These are phyloP conservation scores for Boechera divaricarpa DNA, from an alignment of 345 rosid species.

Conservation along the genomic window DNA sequence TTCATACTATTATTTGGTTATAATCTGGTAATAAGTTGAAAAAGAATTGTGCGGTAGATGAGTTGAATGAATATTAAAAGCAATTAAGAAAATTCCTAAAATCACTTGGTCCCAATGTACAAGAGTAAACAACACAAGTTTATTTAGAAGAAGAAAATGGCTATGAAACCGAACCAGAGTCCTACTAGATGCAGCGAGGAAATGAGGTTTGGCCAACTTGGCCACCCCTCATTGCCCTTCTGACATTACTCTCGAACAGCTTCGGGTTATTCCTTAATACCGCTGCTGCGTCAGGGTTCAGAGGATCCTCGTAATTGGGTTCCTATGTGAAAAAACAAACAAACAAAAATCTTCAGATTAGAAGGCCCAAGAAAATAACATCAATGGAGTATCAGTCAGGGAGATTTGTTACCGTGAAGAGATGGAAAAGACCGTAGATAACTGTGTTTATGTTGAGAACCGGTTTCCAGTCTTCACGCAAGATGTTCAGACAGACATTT, in stretches of 20 bases:
- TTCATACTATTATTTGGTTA: neutral
- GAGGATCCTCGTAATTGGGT: constrained; percentile 86
- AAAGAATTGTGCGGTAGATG: neutral
- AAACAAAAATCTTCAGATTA: neutral
- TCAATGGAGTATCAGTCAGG: neutral
- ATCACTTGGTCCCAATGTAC: constrained; percentile 32
- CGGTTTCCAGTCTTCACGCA: constrained; percentile 99
- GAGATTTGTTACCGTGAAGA: constrained; percentile 70
- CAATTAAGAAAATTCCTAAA: neutral
- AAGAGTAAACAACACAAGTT: constrained; percentile 8
- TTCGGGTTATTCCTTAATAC: constrained; percentile 74
- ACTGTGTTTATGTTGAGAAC: constrained; percentile 92
- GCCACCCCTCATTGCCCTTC: constrained; percentile 75
- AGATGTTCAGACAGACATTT: constrained; percentile 88
- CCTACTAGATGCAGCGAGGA: constrained; percentile 55
- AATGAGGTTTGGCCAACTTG: constrained; percentile 62
- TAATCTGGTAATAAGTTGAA: neutral
- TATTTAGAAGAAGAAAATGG: constrained; percentile 8
- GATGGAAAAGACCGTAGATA: constrained; percentile 87
- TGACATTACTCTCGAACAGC: constrained; percentile 62
- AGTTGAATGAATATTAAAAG: neutral
- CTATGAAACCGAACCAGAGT: neutral
- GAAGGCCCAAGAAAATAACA: neutral
- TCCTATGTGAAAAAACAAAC: constrained; percentile 51
- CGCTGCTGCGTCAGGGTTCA: constrained; percentile 81